A percentile compares a stretch with the other conserved stretches of the same genome.
Evolutionary conservation across 2,329 filamentous ascomycete genomes (phyloP).

Genomic region (Ceratocystis huliohia): DNA sequence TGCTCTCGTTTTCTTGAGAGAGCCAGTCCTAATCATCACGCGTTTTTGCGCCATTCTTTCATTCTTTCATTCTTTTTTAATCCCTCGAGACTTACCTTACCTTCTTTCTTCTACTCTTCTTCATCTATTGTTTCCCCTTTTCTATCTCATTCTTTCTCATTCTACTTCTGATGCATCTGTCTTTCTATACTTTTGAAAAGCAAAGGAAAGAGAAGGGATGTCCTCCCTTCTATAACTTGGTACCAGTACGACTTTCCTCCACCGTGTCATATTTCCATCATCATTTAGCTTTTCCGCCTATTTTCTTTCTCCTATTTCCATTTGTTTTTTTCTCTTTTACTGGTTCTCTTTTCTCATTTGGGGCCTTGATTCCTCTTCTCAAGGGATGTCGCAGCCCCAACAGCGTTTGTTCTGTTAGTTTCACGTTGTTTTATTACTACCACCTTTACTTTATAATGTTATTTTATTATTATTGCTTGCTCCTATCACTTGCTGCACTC

Average conservation of each 20-base stretch:
- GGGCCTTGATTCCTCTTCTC: neutral
- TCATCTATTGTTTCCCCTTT: neutral
- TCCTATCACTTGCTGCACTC: too few species aligned
- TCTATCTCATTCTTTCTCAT: neutral
- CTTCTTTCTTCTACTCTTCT: neutral
- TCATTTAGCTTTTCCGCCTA: neutral
- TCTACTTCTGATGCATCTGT: neutral
- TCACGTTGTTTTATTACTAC: neutral
- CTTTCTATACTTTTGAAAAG: slow-evolving; percentile 7
- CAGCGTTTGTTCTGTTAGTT: slow-evolving; percentile 7
- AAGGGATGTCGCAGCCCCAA: neutral
- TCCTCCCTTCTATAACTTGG: neutral
- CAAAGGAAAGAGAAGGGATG: neutral
- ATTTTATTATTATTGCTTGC: neutral
- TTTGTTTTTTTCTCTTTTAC: slow-evolving; percentile 2
- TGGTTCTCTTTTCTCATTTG: neutral
- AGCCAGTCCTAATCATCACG: neutral
- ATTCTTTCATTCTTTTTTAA: slow-evolving; percentile 7
- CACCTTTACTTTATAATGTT: neutral
- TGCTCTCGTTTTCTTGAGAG: neutral
- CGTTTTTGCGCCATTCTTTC: slow-evolving; percentile 12
- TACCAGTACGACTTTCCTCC: slow-evolving; percentile 2
- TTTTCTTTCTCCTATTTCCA: neutral
- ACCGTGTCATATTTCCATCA: neutral
- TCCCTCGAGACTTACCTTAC: neutral